phyloP scores from a whole-genome alignment of 768 basidiomycete genomes.

The Rhizopogon vesiculosus region DNA sequence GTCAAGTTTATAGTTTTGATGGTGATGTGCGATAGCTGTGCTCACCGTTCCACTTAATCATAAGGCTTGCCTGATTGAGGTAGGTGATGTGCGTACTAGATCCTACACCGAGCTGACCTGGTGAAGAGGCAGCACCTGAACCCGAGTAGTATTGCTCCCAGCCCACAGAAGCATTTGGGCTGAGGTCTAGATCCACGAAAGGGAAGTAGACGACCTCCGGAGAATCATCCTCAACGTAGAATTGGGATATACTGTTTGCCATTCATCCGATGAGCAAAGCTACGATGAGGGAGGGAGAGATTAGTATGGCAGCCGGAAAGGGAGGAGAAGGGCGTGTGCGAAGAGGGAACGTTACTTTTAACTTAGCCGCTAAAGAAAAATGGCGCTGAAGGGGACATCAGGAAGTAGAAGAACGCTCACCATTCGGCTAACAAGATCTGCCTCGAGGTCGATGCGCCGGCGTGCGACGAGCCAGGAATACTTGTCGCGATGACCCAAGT shows the following conservation, averaged over 20 bases:
- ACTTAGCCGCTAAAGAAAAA: not conserved
- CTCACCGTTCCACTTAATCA: constrained; percentile 61
- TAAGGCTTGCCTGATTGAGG: constrained; percentile 49
- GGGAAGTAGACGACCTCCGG: constrained; percentile 60
- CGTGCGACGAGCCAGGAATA: not conserved
- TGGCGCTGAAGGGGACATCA: constrained; percentile 1
- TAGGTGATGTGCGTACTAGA: constrained; percentile 61
- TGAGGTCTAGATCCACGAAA: constrained; percentile 48
- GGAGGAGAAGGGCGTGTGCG: constrained; percentile 1
- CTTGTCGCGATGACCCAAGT: not conserved
- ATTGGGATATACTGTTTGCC: constrained; percentile 22
- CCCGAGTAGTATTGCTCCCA: constrained; percentile 63
- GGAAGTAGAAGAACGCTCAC: constrained; percentile 15
- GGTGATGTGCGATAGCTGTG: constrained; percentile 6
- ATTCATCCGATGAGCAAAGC: constrained; percentile 26
- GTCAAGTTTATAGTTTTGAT: not conserved
- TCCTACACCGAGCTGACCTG: constrained; percentile 47
- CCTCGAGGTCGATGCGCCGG: constrained; percentile 20
- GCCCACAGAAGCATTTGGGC: constrained; percentile 46
- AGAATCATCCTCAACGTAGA: constrained; percentile 63
- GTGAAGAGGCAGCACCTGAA: constrained; percentile 41
- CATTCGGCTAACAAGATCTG: constrained; percentile 11
- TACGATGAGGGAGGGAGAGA: constrained; percentile 27
- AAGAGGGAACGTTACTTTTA: constrained; percentile 4
- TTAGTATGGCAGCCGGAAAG: not conserved